These are phyloP conservation scores for Candida pseudocylindracea DNA, from an alignment of 1,139 yeast species.

Conservation along the genomic window DNA sequence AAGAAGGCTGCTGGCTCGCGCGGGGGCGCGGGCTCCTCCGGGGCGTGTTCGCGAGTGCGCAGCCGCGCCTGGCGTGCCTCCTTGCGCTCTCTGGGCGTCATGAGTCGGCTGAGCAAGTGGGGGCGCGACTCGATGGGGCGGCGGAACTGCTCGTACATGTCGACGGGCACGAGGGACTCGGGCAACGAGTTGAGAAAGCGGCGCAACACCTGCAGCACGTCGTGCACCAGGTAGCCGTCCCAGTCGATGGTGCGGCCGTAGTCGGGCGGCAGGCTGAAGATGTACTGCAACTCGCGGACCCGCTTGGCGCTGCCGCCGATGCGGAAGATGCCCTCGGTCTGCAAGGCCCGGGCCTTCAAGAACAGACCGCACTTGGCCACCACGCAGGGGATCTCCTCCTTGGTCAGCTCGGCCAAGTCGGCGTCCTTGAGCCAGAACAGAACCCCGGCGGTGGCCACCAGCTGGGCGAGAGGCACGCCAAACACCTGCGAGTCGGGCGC, in stretches of 20 bases:
- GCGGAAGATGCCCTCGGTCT: conserved; percentile 79
- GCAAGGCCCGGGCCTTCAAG: conserved; percentile 53
- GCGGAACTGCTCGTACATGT: conserved; percentile 58
- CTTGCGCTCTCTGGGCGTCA: conserved; percentile 37
- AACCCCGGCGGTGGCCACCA: conserved; percentile 56
- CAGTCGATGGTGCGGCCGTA: conserved; percentile 76
- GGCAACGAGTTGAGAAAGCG: conserved; percentile 75
- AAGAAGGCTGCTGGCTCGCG: too few relatives aligned
- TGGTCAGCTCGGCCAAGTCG: conserved; percentile 29
- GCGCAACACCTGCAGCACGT: conserved; percentile 79
- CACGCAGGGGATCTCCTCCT: conserved; percentile 76
- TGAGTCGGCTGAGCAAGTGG: conserved; percentile 12
- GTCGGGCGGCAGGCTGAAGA: conserved; percentile 72
- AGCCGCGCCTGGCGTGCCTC: conserved; percentile 13
- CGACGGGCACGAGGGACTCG: conserved; percentile 76
- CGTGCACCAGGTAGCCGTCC: conserved; percentile 95
- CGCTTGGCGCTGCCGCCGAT: conserved; percentile 86
- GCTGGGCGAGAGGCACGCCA: conserved; percentile 61
- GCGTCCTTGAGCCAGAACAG: conserved; percentile 40
- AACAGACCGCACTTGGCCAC: conserved; percentile 89
- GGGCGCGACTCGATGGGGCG: conserved; percentile 46
- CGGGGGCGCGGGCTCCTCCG: too few relatives aligned
- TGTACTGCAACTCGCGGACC: conserved; percentile 62
- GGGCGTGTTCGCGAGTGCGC: too few relatives aligned
- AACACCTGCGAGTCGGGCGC: conserved; percentile 40